Conservation (phyloP, 192 early-diverging fungal species). For the Coemansia sp. region DNA sequence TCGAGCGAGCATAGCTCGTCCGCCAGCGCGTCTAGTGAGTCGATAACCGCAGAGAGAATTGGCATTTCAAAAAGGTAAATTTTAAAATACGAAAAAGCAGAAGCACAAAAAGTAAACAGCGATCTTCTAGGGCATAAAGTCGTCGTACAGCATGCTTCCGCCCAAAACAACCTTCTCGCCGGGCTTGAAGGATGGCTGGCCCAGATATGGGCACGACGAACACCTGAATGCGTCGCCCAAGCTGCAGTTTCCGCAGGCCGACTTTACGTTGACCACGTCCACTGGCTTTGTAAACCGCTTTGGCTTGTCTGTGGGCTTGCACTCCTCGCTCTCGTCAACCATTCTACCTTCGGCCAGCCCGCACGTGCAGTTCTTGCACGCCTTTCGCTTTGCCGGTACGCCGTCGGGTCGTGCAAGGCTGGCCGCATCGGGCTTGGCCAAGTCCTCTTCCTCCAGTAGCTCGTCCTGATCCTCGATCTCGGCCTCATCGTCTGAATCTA, state of each 20-base stretch:
- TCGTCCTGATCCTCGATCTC: slow-evolving; percentile 86
- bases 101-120: background rate
- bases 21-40: slow-evolving; percentile 37
- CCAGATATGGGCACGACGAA: slow-evolving; percentile 90
- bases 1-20: slow-evolving; percentile 44
- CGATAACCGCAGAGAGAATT: slow-evolving; percentile 32
- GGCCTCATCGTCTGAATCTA: slow-evolving; percentile 73
- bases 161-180: slow-evolving; percentile 89
- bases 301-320: slow-evolving; percentile 56
- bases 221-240: slow-evolving; percentile 98
- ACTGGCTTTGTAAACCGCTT: slow-evolving; percentile 52
- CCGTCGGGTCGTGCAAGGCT: slow-evolving; percentile 67
- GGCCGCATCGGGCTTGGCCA: slow-evolving; percentile 65
- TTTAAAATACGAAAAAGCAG: background rate
- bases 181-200: slow-evolving; percentile 95
- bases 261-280: slow-evolving; percentile 58
- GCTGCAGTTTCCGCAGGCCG: slow-evolving; percentile 76
- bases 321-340: slow-evolving; percentile 33
- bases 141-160: slow-evolving; percentile 59
- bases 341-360: slow-evolving; percentile 82
- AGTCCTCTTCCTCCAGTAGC: slow-evolving; percentile 81
- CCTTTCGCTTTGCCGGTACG: slow-evolving; percentile 78
- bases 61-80: slow-evolving; percentile 17
- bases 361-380: slow-evolving; percentile 98
- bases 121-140: slow-evolving; percentile 38